Evolutionary conservation across 768 basidiomycete species (phyloP), one percentile per base, ranked within the genome.

Genomic region (Amanita rimosa): DNA sequence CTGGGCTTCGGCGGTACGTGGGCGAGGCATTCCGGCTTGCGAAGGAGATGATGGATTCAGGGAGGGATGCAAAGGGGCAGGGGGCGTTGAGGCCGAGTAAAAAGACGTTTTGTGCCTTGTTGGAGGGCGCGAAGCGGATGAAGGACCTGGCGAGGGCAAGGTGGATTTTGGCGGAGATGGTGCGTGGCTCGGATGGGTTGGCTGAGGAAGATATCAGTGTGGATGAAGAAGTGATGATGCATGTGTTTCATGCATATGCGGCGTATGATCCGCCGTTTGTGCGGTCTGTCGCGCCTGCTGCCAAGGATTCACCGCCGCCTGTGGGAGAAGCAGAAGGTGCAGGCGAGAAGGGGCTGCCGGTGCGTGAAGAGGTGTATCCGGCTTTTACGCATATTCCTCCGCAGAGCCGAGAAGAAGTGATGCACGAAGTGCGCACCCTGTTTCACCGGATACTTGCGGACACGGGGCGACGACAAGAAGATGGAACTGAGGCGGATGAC

Each of bases 91-190:
- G 60, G 27, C 91, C 91, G 1, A 78, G 81, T 50, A 61, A 69
- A 35, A 69, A 73, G 29, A 85, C 89, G 3, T 95, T 93, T 64
- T 71, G 74, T 48, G 90, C 89, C 0, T 63, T 98, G n/a, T 64
- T 99, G 50, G 89, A 96, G 54, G 92, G 91, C 1, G 84, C 89
- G 29, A 96, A 91, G 63, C 72, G 90, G 5, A 67, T 82, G 2
- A 92, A 94, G 0, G 95, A 97, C 61, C 64, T 99, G 17, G 70
- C 74, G 3, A 72, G 90, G 42, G 81, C 83, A 21, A 71, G 94
- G 55, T 97, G 93, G 94, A 83, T 97, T 51, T 68, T 98, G 47
- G 87, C 85, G 1, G 92, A 96, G 67, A 78, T 91, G 65, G 73
- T 87, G 21, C 69, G 68, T 37, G 64, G 67, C n/a, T n/a, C n/a